A percentile compares a stretch with the other conserved stretches of the same genome.
These are phyloP conservation scores for Orbilia javanica DNA, from an alignment of 2,329 filamentous ascomycete genomes.

Conservation along the genomic window DNA sequence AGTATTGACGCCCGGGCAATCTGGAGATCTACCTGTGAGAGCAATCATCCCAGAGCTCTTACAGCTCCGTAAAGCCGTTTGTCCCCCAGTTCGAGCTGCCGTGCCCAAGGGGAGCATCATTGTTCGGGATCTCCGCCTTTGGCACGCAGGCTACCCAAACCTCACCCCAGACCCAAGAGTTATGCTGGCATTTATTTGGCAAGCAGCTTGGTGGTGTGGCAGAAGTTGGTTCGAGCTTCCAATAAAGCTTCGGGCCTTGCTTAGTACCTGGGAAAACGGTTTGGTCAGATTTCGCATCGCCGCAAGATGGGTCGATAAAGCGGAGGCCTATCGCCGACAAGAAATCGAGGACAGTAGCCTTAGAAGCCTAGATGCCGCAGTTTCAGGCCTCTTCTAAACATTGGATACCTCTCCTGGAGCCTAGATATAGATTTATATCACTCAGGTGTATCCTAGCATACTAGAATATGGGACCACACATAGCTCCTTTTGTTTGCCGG, in stretches of 20 bases:
- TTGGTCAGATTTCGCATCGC: not conserved
- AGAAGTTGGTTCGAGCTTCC: constrained; percentile 19
- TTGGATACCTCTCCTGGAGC: not conserved
- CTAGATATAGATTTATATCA: not conserved
- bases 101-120: constrained; percentile 72
- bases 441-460: too few relatives aligned
- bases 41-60: constrained; percentile 67
- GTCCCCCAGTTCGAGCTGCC: constrained; percentile 69
- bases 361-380: not conserved
- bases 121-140: constrained; percentile 73
- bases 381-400: not conserved
- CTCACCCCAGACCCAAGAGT: constrained; percentile 68
- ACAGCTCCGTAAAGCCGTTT: constrained; percentile 64
- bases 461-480: too few relatives aligned
- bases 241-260: not conserved
- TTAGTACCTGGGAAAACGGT: constrained; percentile 24
- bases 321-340: not conserved
- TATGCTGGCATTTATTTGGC: constrained; percentile 69
- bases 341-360: not conserved
- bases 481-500: too few relatives aligned
- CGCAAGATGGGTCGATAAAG: constrained; percentile 15
- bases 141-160: constrained; percentile 76
- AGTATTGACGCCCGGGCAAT: constrained; percentile 40
- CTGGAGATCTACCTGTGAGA: constrained; percentile 69
- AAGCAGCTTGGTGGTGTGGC: constrained; percentile 26